Base-by-base conservation (phyloP, 2,329 filamentous ascomycete genomes). In the Xylariaceae sp. region DNA sequence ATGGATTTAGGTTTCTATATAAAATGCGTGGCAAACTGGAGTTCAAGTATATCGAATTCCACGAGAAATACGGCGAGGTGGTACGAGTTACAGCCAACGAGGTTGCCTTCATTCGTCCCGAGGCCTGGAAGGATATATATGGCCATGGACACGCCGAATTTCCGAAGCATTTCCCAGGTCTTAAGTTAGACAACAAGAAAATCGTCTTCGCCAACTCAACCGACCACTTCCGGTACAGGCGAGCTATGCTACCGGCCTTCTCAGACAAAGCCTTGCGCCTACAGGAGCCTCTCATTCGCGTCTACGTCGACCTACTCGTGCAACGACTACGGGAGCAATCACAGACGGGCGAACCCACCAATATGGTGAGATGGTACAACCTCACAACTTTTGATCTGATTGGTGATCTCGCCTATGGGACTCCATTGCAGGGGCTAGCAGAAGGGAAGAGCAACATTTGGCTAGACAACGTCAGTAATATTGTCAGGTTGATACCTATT, bases 181-280 rank as follows among this genome's bases (percentile, higher is more conserved):
- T 55, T 16, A 45, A 51, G 35, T 59, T 59, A 51, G 58, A 67
- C 42, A 51, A 56, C 6, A 58, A 58, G 55, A 64, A 61, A 16
- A 62, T 70, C 8, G 53, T 61, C 23, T 58, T 60, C 6, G 35
- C 61, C 1, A 64, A 67, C 51, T 46, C 61, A 1, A 30, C 53
- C 11, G 58, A 64, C 21, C 79, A 82, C 60, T 78, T 77, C 10
- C 73, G 77, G 21, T 78, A 79, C 61, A 68, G 79, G 6, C 68
- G 76, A 11, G 76, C 78, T 1, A 70, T 82, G 26, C 73, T 75
- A 18, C 77, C 80, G 51, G 80, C 77, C 0, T 81, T 82, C 62
- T 72, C 70, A 5, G 63, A 63, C 11, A 68, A 66, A 37, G 67
- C 70, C 0, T 49, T 73, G 15, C 23, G 54, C 15, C 69, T 70